Base-by-base conservation (phyloP, 2,329 filamentous ascomycete species). In the Curvularia lunata region DNA sequence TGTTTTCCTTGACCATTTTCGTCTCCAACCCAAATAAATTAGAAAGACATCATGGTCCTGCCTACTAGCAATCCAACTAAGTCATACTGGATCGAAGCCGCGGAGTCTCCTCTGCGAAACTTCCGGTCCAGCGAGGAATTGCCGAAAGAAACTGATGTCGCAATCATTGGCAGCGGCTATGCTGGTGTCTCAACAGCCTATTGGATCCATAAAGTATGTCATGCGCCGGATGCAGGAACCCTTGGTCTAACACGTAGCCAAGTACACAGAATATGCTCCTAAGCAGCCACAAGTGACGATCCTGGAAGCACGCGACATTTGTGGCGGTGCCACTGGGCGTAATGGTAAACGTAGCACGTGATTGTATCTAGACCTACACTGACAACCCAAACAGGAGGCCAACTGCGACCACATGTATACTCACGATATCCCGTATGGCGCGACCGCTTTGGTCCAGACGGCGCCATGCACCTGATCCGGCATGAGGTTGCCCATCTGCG, bases 21-120 rank as follows among this genome's bases (percentile, higher is more conserved):
- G 9, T 5, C n/a, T 8, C 13, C 21, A 43, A 25, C 21, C n/a
- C 43, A 9, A 47, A 47, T 32, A 27, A 8, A 27, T n/a, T n/a
- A n/a, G n/a, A 8, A 27, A 27, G 25, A 3, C 3, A 32, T 27
- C 16, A 61, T 61, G 58, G 58, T 61, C 23, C 34, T 61, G 18
- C 58, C 58, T 21, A 40, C 18, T 34, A 45, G 13, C 32, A 50
- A 58, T 27, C 55, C 58, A 4, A 61, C 58, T 16, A 61, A 61
- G 19, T 58, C 58, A 32, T 61, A 61, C 28, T 61, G 58, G 58
- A 61, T 61, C 45, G 58, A 61, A 28, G 58, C 58, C 42, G 58
- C 58, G 9, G 45, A 55, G 1, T 61, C 58, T 21, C 55, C 55
- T 18, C 37, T 61, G 48, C 55, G 58, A 13, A 32, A 55, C 41